phyloP scores from a whole-genome alignment of 768 basidiomycete species.

The Nidularia pulvinata region DNA sequence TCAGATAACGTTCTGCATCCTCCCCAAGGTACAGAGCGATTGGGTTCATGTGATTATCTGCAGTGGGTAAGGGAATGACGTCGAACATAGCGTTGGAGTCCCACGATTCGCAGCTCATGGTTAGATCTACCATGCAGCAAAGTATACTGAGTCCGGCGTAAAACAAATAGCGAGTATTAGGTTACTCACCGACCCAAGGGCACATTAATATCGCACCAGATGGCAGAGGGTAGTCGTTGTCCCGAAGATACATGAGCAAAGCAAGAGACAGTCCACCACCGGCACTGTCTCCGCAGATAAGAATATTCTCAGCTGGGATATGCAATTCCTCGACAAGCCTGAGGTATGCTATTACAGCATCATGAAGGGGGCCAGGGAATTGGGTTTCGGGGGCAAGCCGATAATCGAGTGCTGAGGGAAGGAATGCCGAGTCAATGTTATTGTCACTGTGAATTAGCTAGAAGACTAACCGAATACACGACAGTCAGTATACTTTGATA shows the following conservation, averaged over 20 bases:
- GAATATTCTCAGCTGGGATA: slow-evolving; percentile 90
- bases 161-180: not conserved
- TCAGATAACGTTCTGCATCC: slow-evolving; percentile 77
- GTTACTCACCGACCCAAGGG: slow-evolving; percentile 88
- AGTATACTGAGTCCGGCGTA: slow-evolving; percentile 1
- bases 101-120: slow-evolving; percentile 99
- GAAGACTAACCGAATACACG: slow-evolving; percentile 69
- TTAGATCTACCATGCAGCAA: slow-evolving; percentile 59
- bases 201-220: slow-evolving; percentile 88
- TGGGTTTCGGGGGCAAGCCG: slow-evolving; percentile 94
- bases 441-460: too few species aligned
- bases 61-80: slow-evolving; percentile 71
- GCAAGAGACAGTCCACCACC: slow-evolving; percentile 89
- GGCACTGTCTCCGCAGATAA: slow-evolving; percentile 90
- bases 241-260: slow-evolving; percentile 91
- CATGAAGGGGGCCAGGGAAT: slow-evolving; percentile 89
- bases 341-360: slow-evolving; percentile 86
- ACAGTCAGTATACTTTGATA: slow-evolving; percentile 87
- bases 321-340: slow-evolving; percentile 85
- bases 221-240: slow-evolving; percentile 84
- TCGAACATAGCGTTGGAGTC: slow-evolving; percentile 90
- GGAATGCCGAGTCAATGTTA: not conserved
- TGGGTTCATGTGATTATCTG: slow-evolving; percentile 89
- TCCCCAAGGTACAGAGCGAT: slow-evolving; percentile 93
- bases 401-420: slow-evolving; percentile 81